Evolutionary conservation across 257 asterid species (phyloP).

Genomic region (Nicotiana obtusifolia): DNA sequence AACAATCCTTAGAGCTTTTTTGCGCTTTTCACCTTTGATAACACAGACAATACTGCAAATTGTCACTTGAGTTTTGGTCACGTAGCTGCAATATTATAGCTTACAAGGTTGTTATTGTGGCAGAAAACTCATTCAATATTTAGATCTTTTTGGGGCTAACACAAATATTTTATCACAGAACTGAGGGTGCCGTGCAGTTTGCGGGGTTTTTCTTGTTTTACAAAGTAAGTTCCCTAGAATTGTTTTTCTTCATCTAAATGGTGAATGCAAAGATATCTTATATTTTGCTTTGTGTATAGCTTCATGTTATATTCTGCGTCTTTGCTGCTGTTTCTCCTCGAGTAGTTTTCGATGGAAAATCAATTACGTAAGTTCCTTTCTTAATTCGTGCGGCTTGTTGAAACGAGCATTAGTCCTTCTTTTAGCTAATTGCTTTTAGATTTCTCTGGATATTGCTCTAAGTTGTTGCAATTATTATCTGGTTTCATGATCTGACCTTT

Average conservation of each 20-base stretch:
- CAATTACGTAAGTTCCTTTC: slow-evolving; percentile 54
- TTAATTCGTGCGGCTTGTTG: background rate
- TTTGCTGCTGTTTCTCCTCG: slow-evolving; percentile 99
- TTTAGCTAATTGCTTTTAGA: background rate
- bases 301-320: slow-evolving; percentile 80
- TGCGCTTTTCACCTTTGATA: too few species aligned
- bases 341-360: slow-evolving; percentile 85
- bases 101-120: background rate
- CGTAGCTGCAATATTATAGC: background rate
- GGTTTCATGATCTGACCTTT: slow-evolving; percentile 2
- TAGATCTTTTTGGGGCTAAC: background rate
- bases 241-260: background rate
- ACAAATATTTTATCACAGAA: slow-evolving; percentile 37
- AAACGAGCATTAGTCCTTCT: background rate
- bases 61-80: background rate
- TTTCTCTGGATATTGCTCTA: background rate
- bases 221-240: slow-evolving; percentile 33
- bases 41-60: background rate
- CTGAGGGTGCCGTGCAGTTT: slow-evolving; percentile 77
- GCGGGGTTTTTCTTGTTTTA: slow-evolving; percentile 89
- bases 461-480: background rate
- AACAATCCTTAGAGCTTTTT: too few species aligned
- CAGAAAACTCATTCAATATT: background rate
- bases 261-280: slow-evolving; percentile 5
- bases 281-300: slow-evolving; percentile 37